A percentile compares a stretch with the other conserved stretches of the same genome.
phyloP scores from a whole-genome alignment of 1,284 basidiomycete species.

The Pholiota adiposa region DNA sequence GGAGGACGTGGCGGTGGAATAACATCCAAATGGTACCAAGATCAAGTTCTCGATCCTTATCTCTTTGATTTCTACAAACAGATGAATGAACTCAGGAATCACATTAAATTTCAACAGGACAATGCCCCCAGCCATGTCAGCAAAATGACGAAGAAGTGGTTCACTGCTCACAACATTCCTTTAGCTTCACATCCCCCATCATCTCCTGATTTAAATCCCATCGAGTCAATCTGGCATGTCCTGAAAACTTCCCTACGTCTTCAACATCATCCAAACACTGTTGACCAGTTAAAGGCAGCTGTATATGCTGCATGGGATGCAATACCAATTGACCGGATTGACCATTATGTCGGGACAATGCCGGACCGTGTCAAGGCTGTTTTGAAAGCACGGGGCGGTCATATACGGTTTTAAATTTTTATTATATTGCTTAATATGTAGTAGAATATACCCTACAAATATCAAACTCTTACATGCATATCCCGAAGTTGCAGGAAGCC shows the following conservation, averaged over 20 bases:
- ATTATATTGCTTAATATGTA: not conserved
- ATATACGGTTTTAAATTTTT: conserved; percentile 10
- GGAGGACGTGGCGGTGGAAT: conserved; percentile 21
- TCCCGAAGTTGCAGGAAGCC: not conserved
- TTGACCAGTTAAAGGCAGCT: conserved; percentile 23
- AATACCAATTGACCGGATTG: conserved; percentile 24
- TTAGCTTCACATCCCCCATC: conserved; percentile 22
- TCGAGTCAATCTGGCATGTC: conserved; percentile 24
- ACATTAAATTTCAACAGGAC: conserved; percentile 20
- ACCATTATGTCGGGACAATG: conserved; percentile 27
- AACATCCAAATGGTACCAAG: conserved; percentile 11
- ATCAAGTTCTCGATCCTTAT: conserved; percentile 16
- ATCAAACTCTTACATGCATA: not conserved
- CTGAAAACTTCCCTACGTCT: conserved; percentile 24
- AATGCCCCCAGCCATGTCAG: conserved; percentile 12
- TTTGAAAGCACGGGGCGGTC: conserved; percentile 23
- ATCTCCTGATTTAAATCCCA: conserved; percentile 19
- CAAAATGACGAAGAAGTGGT: conserved; percentile 17
- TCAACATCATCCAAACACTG: conserved; percentile 18
- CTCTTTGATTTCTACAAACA: conserved; percentile 15
- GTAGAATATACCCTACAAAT: not conserved
- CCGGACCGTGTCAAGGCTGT: conserved; percentile 26
- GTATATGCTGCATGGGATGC: conserved; percentile 24
- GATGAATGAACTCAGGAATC: not conserved
- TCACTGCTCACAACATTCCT: conserved; percentile 1